These are phyloP conservation scores for Parastagonospora nodorum DNA, from an alignment of 2,329 filamentous ascomycete genomes.

Conservation along the genomic window DNA sequence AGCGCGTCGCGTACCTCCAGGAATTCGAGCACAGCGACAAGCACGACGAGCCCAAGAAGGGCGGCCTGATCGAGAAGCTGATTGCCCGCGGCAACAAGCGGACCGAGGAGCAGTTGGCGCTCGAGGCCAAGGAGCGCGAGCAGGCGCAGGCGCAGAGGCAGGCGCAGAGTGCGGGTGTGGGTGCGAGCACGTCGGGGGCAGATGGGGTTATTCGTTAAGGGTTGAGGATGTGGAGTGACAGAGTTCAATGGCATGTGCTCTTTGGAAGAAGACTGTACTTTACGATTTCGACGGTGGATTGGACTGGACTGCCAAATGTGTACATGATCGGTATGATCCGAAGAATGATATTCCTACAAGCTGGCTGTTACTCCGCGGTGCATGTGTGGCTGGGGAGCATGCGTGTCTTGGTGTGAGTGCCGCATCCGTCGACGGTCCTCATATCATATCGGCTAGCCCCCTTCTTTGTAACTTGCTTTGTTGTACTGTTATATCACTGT, in stretches of 20 bases:
- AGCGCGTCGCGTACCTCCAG: conserved; percentile 42
- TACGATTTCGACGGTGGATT: not conserved
- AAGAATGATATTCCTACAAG: not conserved
- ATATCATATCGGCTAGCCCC: no score
- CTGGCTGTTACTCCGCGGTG: not conserved
- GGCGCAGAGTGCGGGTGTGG: conserved; percentile 17
- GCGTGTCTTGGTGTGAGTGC: no score
- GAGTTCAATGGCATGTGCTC: not conserved
- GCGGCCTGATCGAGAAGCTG: conserved; percentile 38
- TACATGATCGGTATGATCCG: not conserved
- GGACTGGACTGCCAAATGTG: not conserved
- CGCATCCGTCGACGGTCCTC: no score
- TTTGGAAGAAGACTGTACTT: not conserved
- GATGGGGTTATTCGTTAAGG: conserved; percentile 1
- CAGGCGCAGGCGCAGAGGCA: conserved; percentile 15
- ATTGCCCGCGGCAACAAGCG: conserved; percentile 43
- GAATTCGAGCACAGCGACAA: conserved; percentile 45
- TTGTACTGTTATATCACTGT: no score
- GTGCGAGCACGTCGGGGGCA: conserved; percentile 11
- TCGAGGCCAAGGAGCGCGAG: conserved; percentile 30
- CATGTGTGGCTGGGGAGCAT: no score
- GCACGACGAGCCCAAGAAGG: conserved; percentile 37
- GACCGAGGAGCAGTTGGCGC: conserved; percentile 40
- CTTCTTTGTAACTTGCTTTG: no score
- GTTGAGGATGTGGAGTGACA: not conserved